Conservation (phyloP, 192 early-diverging fungal genomes). For the Gigaspora rosea region DNA sequence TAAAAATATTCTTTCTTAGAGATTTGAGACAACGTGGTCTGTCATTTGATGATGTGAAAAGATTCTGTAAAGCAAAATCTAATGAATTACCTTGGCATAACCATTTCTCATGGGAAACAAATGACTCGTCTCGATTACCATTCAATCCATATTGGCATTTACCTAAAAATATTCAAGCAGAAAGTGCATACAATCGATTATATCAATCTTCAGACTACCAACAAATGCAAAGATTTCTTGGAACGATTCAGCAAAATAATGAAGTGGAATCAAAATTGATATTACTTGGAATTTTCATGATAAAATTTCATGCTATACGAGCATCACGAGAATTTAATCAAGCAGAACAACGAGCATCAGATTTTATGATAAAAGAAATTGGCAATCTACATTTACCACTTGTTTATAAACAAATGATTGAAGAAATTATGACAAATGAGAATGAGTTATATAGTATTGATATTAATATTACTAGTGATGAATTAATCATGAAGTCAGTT, state of each 20-base stretch:
- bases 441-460: neutral
- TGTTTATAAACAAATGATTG: conserved; percentile 6
- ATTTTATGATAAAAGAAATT: conserved; percentile 17
- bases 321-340: conserved; percentile 24
- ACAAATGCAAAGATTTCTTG: conserved; percentile 15
- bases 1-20: conserved; percentile 30
- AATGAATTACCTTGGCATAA: conserved; percentile 20
- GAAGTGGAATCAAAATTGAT: neutral
- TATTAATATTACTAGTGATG: neutral
- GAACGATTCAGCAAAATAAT: neutral
- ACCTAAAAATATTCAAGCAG: neutral
- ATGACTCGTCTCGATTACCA: neutral
- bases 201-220: neutral
- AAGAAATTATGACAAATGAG: neutral
- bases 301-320: neutral
- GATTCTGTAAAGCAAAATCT: conserved; percentile 19
- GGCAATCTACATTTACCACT: neutral
- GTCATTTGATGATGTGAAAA: conserved; percentile 22
- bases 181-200: neutral
- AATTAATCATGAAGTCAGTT: conserved; percentile 28
- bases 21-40: conserved; percentile 14
- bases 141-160: conserved; percentile 25
- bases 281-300: conserved; percentile 22
- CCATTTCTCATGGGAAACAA: conserved; percentile 14
- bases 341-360: conserved; percentile 6